Conservation (phyloP, 73 alveolate genomes). For the Tetrahymena elliotti region DNA sequence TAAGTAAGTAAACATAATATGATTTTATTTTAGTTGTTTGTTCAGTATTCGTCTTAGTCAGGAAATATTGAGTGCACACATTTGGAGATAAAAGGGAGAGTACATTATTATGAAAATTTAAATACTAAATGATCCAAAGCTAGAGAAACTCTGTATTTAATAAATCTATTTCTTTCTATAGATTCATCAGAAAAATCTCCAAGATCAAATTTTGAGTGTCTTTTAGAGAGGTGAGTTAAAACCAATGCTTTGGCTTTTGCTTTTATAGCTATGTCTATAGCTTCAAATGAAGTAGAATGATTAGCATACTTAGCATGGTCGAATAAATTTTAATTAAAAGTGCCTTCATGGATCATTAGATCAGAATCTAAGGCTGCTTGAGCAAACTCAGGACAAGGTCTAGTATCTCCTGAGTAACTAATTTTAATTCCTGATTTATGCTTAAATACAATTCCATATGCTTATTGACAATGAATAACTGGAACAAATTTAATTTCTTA, state of each 20-base stretch:
- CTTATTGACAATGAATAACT: slow-evolving; percentile 86
- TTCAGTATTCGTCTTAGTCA: neutral
- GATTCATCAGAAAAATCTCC: neutral
- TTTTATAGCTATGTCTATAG: slow-evolving; percentile 73
- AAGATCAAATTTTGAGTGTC: slow-evolving; percentile 52
- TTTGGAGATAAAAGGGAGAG: neutral
- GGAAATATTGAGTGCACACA: neutral
- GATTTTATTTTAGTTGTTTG: too few species aligned
- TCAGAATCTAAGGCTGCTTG: slow-evolving; percentile 75
- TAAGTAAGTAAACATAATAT: too few species aligned
- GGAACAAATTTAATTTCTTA: slow-evolving; percentile 40
- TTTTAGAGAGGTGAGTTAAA: slow-evolving; percentile 91
- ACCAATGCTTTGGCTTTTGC: slow-evolving; percentile 71
- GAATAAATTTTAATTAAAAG: slow-evolving; percentile 77
- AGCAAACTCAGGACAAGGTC: slow-evolving; percentile 76
- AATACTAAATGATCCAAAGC: neutral
- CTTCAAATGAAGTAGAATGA: slow-evolving; percentile 92
- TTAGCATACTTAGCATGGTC: slow-evolving; percentile 78
- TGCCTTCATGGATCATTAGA: slow-evolving; percentile 95
- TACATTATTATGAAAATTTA: neutral
- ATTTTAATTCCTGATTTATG: slow-evolving; percentile 57
- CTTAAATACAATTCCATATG: slow-evolving; percentile 74
- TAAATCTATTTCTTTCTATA: neutral
- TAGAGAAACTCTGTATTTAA: neutral
- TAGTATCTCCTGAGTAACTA: slow-evolving; percentile 92